A percentile compares a stretch with the other conserved stretches of the same genome.
Evolutionary conservation across 768 basidiomycete species (phyloP).

Genomic region (Vararia minispora): DNA sequence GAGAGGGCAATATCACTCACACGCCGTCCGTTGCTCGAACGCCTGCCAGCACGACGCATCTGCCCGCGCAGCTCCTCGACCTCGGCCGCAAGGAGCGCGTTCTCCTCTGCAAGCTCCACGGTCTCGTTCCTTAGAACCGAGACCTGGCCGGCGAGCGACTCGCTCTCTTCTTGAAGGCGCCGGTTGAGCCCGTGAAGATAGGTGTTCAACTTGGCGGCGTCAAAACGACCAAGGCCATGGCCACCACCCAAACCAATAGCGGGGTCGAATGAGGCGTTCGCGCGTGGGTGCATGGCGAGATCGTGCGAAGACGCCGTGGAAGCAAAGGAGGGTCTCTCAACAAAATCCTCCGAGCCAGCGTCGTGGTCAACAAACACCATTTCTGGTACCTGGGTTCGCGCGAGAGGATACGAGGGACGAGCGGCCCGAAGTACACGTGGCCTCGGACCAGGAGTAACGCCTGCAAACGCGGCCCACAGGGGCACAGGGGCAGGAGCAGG

Average conservation of each 20-base stretch:
- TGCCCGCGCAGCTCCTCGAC: constrained; percentile 13
- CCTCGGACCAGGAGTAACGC: constrained; percentile 53
- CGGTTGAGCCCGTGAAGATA: constrained; percentile 83
- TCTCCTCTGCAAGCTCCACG: constrained; percentile 12
- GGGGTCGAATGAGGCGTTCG: constrained; percentile 84
- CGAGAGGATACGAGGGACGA: constrained; percentile 54
- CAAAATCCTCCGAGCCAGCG: constrained; percentile 28
- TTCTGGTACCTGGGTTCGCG: constrained; percentile 33
- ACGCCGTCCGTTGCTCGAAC: constrained; percentile 29
- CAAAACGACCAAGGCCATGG: constrained; percentile 67
- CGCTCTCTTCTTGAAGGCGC: constrained; percentile 78
- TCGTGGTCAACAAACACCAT: constrained; percentile 10
- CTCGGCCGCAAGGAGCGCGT: constrained; percentile 5
- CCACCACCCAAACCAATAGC: constrained; percentile 63
- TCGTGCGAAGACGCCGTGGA: constrained; percentile 86
- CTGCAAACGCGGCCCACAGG: constrained; percentile 45
- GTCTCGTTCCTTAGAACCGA: constrained; percentile 37
- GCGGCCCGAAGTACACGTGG: constrained; percentile 25
- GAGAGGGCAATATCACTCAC: constrained; percentile 39
- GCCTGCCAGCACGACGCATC: constrained; percentile 20
- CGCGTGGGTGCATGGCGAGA: constrained; percentile 64
- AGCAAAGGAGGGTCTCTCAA: constrained; percentile 57
- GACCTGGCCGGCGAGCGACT: constrained; percentile 45
- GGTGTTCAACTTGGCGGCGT: constrained; percentile 74
- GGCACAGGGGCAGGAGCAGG: constrained; percentile 23